Evolutionary conservation across 2,329 filamentous ascomycete genomes (phyloP).

Genomic region (Aspergillus bombycis): DNA sequence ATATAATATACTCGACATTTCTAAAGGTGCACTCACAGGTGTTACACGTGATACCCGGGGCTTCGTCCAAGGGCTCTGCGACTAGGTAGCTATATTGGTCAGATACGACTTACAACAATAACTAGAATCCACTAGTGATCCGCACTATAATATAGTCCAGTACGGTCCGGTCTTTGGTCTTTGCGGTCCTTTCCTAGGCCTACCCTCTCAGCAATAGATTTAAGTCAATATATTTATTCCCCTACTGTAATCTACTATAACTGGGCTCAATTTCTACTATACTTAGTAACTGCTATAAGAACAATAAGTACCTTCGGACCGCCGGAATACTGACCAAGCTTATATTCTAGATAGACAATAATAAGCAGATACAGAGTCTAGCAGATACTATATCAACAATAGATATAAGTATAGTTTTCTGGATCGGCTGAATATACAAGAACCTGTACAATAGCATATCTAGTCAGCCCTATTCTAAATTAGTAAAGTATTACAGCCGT

Average conservation of each 20-base stretch:
- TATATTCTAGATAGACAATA: conserved; percentile 20
- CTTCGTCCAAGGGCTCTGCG: too few relatives aligned
- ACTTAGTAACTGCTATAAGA: conserved; percentile 15
- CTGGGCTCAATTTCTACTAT: conserved; percentile 17
- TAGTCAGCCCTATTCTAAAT: conserved; percentile 13
- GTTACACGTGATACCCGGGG: too few relatives aligned
- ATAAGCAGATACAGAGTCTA: conserved; percentile 18
- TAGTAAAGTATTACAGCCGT: conserved; percentile 18
- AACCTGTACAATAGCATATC: conserved; percentile 17
- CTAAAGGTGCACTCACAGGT: too few relatives aligned
- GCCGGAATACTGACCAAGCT: conserved; percentile 20
- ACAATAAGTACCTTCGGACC: conserved; percentile 15
- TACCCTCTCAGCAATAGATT: conserved; percentile 17
- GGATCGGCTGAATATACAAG: conserved; percentile 19
- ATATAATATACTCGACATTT: too few relatives aligned
- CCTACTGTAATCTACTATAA: conserved; percentile 19
- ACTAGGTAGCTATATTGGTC: too few relatives aligned
- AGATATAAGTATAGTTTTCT: conserved; percentile 17
- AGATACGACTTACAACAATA: too few relatives aligned
- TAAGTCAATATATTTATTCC: conserved; percentile 21
- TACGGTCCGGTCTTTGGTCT: too few relatives aligned
- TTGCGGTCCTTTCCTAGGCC: too few relatives aligned
- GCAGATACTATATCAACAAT: conserved; percentile 19
- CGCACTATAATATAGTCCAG: too few relatives aligned
- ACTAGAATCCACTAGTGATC: too few relatives aligned